Conservation (phyloP, 345 rosid species). For the Luvunga scandens region DNA sequence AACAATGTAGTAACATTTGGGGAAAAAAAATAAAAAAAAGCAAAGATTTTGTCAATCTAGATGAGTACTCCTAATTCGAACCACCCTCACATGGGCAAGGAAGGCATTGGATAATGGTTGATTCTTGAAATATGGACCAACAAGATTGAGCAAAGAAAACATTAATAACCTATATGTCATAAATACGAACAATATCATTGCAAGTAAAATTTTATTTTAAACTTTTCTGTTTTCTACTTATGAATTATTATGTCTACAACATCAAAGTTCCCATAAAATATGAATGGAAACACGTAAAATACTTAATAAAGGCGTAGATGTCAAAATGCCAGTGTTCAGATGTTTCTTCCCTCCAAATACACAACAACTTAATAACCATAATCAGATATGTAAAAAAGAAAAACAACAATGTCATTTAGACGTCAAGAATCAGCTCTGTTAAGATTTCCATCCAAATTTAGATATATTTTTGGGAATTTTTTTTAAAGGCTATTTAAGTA, state of each 20-base stretch:
- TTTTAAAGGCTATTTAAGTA: too few species aligned
- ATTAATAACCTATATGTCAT: not conserved
- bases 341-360: not conserved
- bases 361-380: not conserved
- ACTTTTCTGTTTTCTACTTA: too few species aligned
- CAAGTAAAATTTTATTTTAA: too few species aligned
- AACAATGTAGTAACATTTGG: not conserved
- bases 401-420: not conserved
- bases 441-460: not conserved
- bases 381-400: not conserved
- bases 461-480: too few species aligned
- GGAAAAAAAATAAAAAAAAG: too few species aligned
- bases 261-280: not conserved
- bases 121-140: not conserved
- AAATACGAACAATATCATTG: not conserved
- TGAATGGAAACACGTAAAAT: too few species aligned
- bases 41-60: not conserved
- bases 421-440: not conserved
- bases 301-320: not conserved
- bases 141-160: not conserved
- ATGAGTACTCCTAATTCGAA: not conserved
- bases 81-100: not conserved
- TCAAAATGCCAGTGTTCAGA: not conserved
- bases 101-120: not conserved
- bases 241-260: not conserved